Evolutionary conservation across 2,329 filamentous ascomycete species (phyloP), one percentile per base, ranked within the genome.

Genomic region (Fusarium paranaense): DNA sequence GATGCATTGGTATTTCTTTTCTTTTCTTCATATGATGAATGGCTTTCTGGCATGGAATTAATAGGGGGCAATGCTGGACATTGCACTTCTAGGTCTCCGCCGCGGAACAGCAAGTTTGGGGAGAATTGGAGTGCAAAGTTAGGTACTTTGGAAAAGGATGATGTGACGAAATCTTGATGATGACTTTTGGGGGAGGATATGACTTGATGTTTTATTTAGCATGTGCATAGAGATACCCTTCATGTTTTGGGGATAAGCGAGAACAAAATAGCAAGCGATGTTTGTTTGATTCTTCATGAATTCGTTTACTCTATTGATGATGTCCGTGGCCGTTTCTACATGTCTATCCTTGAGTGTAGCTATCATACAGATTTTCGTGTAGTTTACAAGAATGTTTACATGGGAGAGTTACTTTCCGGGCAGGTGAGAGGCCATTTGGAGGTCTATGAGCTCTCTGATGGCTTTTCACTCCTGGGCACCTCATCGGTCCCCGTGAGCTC

Each of bases 161-260:
- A 56, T 62, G 62, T 72, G 64, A 78, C 66, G 76, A 74, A 74
- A 77, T 78, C 69, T 78, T 77, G 74, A 79, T 62, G 73, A 77
- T 70, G 64, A 67, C 76, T 40, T 72, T 60, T 27, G 45, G 68
- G 52, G 71, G 76, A 73, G 74, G 70, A 76, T 70, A 71, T 59
- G 74, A 78, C 64, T 74, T 75, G 58, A 73, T 71, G 42, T 73
- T 60, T 66, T 27, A 50, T 27, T 65, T 50, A 73, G 71, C 76
- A 78, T 78, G 78, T 78, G 75, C 72, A 80, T 80, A 80, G 76
- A 80, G 79, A 80, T 80, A 80, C 79, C 79, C 79, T 71, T 75
- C 62, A 72, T 78, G 66, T 69, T 77, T 72, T 74, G 74, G 69
- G 71, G 73, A 70, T 66, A 40, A 73, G 76, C 68, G 73, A 77